Percentiles rank a stretch among this genome's conserved stretches.
phyloP scores from a whole-genome alignment of 345 rosid species.

The Eucalyptus erythrocorys region DNA sequence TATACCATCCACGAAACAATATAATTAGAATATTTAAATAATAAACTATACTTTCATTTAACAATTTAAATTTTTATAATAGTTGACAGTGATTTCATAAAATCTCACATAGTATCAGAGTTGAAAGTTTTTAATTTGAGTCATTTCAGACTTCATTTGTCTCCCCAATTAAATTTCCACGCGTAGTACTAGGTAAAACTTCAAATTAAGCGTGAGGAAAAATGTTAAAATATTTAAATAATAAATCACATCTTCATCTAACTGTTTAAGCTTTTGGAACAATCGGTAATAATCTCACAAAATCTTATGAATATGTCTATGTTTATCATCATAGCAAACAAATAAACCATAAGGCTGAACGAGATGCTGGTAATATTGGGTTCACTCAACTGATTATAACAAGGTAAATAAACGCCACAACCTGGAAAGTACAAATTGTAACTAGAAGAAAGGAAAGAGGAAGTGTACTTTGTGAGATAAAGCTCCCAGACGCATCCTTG shows the following conservation, averaged over 20 bases:
- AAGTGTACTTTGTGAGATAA: constrained; percentile 54
- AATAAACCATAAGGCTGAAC: neutral
- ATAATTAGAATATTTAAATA: too few relatives aligned
- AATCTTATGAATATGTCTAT: neutral
- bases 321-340: neutral
- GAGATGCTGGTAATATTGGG: neutral
- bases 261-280: fast-evolving
- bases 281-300: fast-evolving
- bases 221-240: too few relatives aligned
- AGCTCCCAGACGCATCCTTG: constrained; percentile 92
- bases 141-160: too few relatives aligned
- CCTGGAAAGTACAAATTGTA: neutral
- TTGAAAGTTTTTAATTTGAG: fast-evolving
- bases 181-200: fast-evolving
- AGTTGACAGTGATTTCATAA: fast-evolving
- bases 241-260: too few relatives aligned
- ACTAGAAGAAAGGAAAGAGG: neutral
- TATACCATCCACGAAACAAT: neutral
- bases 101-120: fast-evolving
- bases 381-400: neutral
- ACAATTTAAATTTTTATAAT: fast-evolving
- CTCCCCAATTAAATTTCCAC: fast-evolving
- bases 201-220: fast-evolving
- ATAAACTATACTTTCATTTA: fast-evolving
- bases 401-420: neutral